These are phyloP conservation scores for Phytophthora niederhauseri DNA, from an alignment of 352 stramenopile genomes.

Conservation along the genomic window DNA sequence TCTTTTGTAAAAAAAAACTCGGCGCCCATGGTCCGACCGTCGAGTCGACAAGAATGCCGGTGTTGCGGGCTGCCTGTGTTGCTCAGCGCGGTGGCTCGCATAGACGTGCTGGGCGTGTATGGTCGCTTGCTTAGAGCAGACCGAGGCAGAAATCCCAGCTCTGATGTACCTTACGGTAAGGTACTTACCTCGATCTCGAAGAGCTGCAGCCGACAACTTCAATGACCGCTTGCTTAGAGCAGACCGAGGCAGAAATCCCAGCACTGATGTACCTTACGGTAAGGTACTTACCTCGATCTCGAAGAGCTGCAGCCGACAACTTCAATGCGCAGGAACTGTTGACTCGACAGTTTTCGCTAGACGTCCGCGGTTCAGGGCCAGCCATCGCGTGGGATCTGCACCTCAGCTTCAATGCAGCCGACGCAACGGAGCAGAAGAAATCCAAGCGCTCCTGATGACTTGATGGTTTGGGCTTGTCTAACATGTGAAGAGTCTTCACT, in stretches of 20 bases:
- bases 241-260: constrained; percentile 17
- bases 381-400: neutral
- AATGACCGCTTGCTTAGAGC: constrained; percentile 11
- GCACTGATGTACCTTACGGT: neutral
- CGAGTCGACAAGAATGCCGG: constrained; percentile 26
- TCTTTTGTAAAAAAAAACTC: neutral
- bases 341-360: constrained; percentile 32
- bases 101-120: neutral
- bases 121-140: constrained; percentile 9
- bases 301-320: constrained; percentile 18
- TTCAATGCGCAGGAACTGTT: constrained; percentile 23
- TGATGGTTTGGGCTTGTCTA: constrained; percentile 26
- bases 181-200: constrained; percentile 16
- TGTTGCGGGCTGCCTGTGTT: constrained; percentile 18
- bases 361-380: constrained; percentile 1
- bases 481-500: constrained; percentile 2
- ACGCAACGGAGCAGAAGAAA: neutral
- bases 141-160: constrained; percentile 17
- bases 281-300: constrained; percentile 9
- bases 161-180: no score
- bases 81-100: constrained; percentile 19
- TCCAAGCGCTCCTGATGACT: constrained; percentile 6
- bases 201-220: constrained; percentile 21
- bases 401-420: constrained; percentile 15
- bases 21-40: constrained; percentile 3